Evolutionary conservation across 176 grass and related monocot species (phyloP), one percentile per base, ranked within the genome.

Genomic region (Zizania latifolia): DNA sequence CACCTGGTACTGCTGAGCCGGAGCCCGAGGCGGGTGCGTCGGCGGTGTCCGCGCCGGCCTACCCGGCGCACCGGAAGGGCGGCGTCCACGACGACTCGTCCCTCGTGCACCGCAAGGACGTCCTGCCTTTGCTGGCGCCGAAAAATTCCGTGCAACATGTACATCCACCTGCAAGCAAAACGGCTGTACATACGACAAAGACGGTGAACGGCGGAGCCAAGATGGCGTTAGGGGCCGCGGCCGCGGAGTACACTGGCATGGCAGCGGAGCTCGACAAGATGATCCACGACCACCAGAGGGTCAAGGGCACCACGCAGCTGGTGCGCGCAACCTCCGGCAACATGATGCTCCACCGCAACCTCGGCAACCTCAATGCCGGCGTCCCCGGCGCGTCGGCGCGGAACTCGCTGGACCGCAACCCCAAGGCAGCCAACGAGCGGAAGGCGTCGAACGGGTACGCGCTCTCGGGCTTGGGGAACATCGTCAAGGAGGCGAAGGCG

Each of bases 261-360:
- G 93, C 89, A 0, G 93, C 86, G 4, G 93, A 93, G 79, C 86
- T 97, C 8, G 94, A 97, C 71, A 87, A 75, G 79, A 91, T 97
- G 94, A 87, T 97, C 81, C 75, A 87, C 3, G 86, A 97, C 66
- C 83, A 86, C 62, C 88, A 84, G 66, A 40, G 63, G 40, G 90
- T 86, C 19, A 90, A 89, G 58, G 73, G 85, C 14, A 88, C 85
- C 15, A 72, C 74, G n/a, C 76, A 84, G 44, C 67, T 93, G 45
- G 65, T 97, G 57, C 94, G 90, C 31, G 90, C 86, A 36, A 90
- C 94, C 1, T 97, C 94, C 2, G 90, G 85, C 34, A 93, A 93
- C 85, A 85, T 91, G 86, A 97, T 97, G 94, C 82, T 97, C 45
- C 85, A 88, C 36, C 83, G 94, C 38, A 93, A 93, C 81, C 78